Evolutionary conservation across 257 asterid species (phyloP).

Genomic region (Plantago major): DNA sequence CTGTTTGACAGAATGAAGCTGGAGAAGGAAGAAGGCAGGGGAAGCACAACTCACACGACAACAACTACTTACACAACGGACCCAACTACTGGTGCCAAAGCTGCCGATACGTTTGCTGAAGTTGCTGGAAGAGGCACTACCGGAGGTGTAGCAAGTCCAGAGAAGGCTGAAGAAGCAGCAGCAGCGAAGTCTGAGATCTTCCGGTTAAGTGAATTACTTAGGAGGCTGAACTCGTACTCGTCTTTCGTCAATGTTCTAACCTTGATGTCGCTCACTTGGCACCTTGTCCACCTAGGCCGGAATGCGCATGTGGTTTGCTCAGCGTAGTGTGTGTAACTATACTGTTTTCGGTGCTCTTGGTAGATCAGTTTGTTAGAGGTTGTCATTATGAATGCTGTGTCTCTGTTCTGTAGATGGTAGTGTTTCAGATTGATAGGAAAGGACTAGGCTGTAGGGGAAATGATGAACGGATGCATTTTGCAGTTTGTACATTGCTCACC

Average conservation of each 20-base stretch:
- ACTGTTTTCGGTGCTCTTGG: not conserved
- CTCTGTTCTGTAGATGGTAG: not conserved
- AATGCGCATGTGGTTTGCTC: slow-evolving; percentile 21
- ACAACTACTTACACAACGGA: slow-evolving; percentile 17
- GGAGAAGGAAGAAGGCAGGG: slow-evolving; percentile 71
- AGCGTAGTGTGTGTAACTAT: not conserved
- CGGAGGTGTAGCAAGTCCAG: not conserved
- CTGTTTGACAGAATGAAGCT: slow-evolving; percentile 62
- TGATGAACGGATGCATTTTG: no score
- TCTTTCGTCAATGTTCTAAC: slow-evolving; percentile 59
- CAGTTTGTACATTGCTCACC: not conserved
- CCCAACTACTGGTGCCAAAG: not conserved
- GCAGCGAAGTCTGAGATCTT: slow-evolving; percentile 25
- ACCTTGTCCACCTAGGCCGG: slow-evolving; percentile 49
- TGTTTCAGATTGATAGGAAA: no score
- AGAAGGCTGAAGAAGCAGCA: slow-evolving; percentile 10
- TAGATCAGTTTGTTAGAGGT: no score
- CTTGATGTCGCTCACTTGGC: slow-evolving; percentile 55
- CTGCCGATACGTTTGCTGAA: slow-evolving; percentile 16
- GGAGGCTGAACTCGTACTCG: slow-evolving; percentile 52
- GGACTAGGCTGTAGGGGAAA: no score
- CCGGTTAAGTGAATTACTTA: slow-evolving; percentile 30
- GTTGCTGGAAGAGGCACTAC: slow-evolving; percentile 19
- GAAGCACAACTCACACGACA: slow-evolving; percentile 15
- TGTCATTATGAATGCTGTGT: not conserved